A percentile compares a stretch with the other conserved stretches of the same genome.
These are phyloP conservation scores for Gossypium mustelinum DNA, from an alignment of 345 rosid species.

Conservation along the genomic window DNA sequence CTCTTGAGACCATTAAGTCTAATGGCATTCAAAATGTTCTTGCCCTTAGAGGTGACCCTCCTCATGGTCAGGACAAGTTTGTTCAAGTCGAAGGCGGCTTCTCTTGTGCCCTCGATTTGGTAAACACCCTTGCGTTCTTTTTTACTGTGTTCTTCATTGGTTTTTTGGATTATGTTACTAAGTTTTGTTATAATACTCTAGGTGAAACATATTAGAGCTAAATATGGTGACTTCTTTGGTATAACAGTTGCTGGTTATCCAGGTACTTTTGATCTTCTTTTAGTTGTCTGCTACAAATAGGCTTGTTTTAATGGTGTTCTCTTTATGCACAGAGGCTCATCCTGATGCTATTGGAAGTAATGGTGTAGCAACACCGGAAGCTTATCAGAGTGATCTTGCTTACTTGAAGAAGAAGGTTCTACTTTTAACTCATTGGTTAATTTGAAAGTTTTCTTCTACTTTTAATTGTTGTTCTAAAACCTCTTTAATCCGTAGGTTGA, in stretches of 20 bases:
- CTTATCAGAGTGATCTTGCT: conserved; percentile 76
- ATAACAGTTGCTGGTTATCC: conserved; percentile 99
- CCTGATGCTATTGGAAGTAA: conserved; percentile 77
- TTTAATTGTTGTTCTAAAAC: conserved; percentile 15
- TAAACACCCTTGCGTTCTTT: conserved; percentile 15
- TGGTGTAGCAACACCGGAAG: conserved; percentile 66
- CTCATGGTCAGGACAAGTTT: conserved; percentile 95
- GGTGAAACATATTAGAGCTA: conserved; percentile 73
- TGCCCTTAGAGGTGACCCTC: conserved; percentile 98
- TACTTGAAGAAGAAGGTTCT: conserved; percentile 83
- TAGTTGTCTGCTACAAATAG: background rate
- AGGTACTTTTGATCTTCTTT: conserved; percentile 34
- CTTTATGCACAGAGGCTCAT: conserved; percentile 63
- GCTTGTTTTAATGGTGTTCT: background rate
- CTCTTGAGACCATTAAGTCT: conserved; percentile 72
- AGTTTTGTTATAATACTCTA: conserved; percentile 20
- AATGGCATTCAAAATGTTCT: conserved; percentile 96
- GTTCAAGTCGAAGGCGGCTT: conserved; percentile 94
- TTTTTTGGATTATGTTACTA: background rate
- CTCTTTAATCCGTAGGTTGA: conserved; percentile 54
- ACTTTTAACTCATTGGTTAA: background rate
- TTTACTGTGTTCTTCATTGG: background rate
- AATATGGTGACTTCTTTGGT: conserved; percentile 87
- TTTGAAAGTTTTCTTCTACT: background rate
- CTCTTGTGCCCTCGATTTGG: conserved; percentile 93